phyloP scores from a whole-genome alignment of 2,329 filamentous ascomycete species.

The Colletotrichum sp. region DNA sequence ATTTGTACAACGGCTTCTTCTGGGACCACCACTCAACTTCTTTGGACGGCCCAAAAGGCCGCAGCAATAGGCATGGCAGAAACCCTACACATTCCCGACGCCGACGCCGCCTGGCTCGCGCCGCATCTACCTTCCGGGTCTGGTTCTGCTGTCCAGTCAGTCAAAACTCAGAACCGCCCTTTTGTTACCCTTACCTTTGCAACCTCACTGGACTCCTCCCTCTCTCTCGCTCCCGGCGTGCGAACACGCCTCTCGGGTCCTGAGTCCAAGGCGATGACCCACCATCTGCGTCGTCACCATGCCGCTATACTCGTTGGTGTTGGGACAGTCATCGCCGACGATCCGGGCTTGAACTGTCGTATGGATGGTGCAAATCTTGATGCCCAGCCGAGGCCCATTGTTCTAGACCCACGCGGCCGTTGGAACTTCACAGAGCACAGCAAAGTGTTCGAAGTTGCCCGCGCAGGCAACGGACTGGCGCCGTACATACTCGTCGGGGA shows the following conservation, averaged over 20 bases:
- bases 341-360: constrained; percentile 85
- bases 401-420: constrained; percentile 79
- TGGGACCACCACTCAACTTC: neutral
- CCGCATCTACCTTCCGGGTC: constrained; percentile 28
- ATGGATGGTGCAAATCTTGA: constrained; percentile 61
- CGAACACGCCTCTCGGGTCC: constrained; percentile 84
- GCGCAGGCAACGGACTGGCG: constrained; percentile 69
- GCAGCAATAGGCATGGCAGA: constrained; percentile 28
- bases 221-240: constrained; percentile 78
- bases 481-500: constrained; percentile 72
- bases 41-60: neutral
- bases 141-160: neutral
- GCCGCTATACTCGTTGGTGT: constrained; percentile 86
- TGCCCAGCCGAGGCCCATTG: constrained; percentile 77
- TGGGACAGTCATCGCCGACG: constrained; percentile 82
- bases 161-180: constrained; percentile 29
- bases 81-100: constrained; percentile 21
- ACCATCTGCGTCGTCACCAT: constrained; percentile 83
- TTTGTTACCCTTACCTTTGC: constrained; percentile 88
- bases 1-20: neutral
- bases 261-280: constrained; percentile 89
- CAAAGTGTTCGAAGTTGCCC: constrained; percentile 70
- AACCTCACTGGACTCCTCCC: constrained; percentile 82
- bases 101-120: constrained; percentile 31
- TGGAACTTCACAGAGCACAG: constrained; percentile 68